Percentiles rank a stretch among this genome's conserved stretches.
phyloP scores from a whole-genome alignment of 129 eudicot species.

The Flaveria ramosissima region DNA sequence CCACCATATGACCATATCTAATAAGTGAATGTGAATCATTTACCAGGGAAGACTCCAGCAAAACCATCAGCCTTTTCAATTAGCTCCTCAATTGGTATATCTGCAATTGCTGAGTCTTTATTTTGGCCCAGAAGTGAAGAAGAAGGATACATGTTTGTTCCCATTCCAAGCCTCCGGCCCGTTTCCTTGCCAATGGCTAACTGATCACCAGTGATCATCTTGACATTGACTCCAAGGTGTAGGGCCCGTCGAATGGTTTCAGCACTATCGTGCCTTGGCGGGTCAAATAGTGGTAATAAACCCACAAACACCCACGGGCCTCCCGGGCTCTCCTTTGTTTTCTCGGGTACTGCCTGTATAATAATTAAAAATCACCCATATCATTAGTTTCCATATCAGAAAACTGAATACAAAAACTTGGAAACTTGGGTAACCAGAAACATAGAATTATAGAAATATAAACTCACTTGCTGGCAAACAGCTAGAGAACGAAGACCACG shows the following conservation, averaged over 20 bases:
- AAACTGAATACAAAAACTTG: background rate
- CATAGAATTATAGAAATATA: background rate
- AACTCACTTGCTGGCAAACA: conserved; percentile 61
- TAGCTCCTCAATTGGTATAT: conserved; percentile 78
- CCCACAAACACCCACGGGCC: conserved; percentile 77
- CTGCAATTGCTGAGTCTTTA: conserved; percentile 62
- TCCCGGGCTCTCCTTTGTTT: conserved; percentile 78
- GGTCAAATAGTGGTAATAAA: conserved; percentile 88
- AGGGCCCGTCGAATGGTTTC: conserved; percentile 88
- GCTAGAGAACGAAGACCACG: conserved; percentile 94
- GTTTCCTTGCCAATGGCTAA: conserved; percentile 94
- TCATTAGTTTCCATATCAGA: background rate
- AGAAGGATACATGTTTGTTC: conserved; percentile 92
- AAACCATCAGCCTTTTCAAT: conserved; percentile 94
- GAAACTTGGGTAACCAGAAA: too few relatives aligned
- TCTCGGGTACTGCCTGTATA: conserved; percentile 72
- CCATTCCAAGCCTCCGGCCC: conserved; percentile 90
- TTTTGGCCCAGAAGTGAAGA: conserved; percentile 87
- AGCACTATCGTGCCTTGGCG: conserved; percentile 95
- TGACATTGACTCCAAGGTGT: conserved; percentile 86
- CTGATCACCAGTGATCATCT: conserved; percentile 98
- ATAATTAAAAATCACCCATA: background rate
- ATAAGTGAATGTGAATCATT: conserved; percentile 1
- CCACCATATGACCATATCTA: background rate
- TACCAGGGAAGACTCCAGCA: conserved; percentile 95